phyloP scores from a whole-genome alignment of 768 basidiomycete species.

The Suillus placidus region DNA sequence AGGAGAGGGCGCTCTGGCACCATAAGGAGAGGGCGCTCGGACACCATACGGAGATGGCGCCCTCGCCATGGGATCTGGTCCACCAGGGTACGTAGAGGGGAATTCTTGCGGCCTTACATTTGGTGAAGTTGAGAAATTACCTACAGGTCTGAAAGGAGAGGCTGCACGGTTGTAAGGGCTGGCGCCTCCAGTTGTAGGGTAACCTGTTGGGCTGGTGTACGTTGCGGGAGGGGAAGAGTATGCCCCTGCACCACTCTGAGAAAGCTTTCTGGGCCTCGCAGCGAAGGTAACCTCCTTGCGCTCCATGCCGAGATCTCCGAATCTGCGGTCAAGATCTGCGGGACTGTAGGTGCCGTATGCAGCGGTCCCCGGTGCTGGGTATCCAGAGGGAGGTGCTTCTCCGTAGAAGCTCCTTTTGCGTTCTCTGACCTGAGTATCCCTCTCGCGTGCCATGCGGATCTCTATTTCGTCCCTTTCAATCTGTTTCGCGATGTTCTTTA shows the following conservation, averaged over 20 bases:
- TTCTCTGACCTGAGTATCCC: constrained; percentile 51
- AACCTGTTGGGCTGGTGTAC: constrained; percentile 29
- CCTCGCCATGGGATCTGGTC: constrained; percentile 35
- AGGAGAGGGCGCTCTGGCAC: constrained; percentile 23
- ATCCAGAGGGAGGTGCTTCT: constrained; percentile 32
- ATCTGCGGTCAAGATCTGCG: constrained; percentile 43
- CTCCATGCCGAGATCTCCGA: constrained; percentile 36
- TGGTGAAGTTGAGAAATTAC: constrained; percentile 46
- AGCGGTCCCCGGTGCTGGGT: constrained; percentile 25
- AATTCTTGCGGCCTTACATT: constrained; percentile 52
- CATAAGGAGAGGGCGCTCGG: constrained; percentile 3
- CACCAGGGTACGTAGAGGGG: constrained; percentile 43
- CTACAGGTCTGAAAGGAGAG: constrained; percentile 36
- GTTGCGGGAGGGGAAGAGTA: constrained; percentile 35
- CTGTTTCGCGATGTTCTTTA: constrained; percentile 40
- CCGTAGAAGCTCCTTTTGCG: constrained; percentile 59
- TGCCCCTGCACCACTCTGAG: constrained; percentile 36
- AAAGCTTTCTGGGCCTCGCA: constrained; percentile 49
- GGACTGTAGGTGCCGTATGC: constrained; percentile 24
- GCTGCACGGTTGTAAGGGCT: constrained; percentile 35
- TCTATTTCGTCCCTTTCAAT: constrained; percentile 53
- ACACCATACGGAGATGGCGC: constrained; percentile 38
- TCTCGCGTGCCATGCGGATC: constrained; percentile 59
- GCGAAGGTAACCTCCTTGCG: constrained; percentile 33
- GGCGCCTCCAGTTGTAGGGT: constrained; percentile 27